Evolutionary conservation across 106 monocot species (phyloP).

Genomic region (Amphibolis antarctica): DNA sequence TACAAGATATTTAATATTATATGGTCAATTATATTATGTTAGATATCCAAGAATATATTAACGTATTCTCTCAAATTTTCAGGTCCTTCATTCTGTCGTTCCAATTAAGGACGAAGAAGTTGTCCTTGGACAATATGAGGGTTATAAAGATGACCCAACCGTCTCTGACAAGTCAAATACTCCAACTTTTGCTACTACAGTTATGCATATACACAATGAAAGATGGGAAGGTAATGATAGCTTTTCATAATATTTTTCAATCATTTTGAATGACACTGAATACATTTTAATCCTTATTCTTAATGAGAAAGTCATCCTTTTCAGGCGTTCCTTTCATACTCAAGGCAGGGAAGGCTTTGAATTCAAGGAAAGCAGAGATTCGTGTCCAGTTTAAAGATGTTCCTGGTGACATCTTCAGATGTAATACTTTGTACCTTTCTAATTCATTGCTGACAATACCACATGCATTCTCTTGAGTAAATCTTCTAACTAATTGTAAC

Average conservation of each 20-base stretch:
- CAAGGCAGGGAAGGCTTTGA: constrained; percentile 96
- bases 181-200: constrained; percentile 80
- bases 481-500: too few relatives aligned
- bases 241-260: not conserved
- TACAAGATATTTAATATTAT: too few relatives aligned
- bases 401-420: constrained; percentile 90
- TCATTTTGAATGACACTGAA: not conserved
- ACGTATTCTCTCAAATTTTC: constrained; percentile 1
- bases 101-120: constrained; percentile 74
- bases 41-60: not conserved
- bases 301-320: not conserved
- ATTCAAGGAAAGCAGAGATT: constrained; percentile 93
- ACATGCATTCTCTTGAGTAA: not conserved
- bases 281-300: not conserved
- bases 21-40: too few relatives aligned
- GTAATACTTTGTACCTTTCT: constrained; percentile 17
- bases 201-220: constrained; percentile 88
- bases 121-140: constrained; percentile 95
- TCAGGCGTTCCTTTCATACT: constrained; percentile 96
- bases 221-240: constrained; percentile 90
- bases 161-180: constrained; percentile 82
- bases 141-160: constrained; percentile 90
- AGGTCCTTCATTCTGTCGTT: constrained; percentile 95
- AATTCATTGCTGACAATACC: not conserved
- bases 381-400: constrained; percentile 98